Conservation (phyloP, 73 alveolate genomes). For the Chromera velia region DNA sequence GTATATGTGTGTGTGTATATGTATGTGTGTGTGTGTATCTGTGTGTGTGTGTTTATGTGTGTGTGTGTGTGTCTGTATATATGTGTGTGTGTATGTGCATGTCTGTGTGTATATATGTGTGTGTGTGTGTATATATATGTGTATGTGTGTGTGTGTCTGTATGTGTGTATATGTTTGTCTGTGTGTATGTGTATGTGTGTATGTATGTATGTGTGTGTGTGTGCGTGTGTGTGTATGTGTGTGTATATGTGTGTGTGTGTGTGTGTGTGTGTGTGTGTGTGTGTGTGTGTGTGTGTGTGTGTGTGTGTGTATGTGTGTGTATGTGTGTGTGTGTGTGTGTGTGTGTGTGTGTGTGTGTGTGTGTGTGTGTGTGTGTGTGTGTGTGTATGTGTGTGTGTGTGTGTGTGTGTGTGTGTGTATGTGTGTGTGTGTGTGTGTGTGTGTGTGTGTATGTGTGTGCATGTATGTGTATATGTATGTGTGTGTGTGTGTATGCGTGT, state of each 20-base stretch:
- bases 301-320: not conserved
- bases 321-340: too few species aligned
- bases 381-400: not conserved
- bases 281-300: not conserved
- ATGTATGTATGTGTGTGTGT: not conserved
- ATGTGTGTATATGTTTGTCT: too few species aligned
- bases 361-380: not conserved
- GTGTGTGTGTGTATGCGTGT: conserved; percentile 13
- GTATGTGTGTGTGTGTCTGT: not conserved
- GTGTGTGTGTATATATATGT: too few species aligned
- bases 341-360: not conserved
- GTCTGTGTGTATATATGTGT: too few species aligned
- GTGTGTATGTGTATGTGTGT: too few species aligned
- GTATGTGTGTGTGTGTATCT: too few species aligned
- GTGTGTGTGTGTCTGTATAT: too few species aligned
- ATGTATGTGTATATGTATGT: conserved; percentile 7
- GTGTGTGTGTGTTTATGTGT: too few species aligned
- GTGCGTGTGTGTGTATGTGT: not conserved
- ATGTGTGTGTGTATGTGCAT: too few species aligned
- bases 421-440: conserved; percentile 20
- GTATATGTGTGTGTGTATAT: too few species aligned
- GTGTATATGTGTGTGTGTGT: not conserved
- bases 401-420: conserved; percentile 16
- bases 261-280: not conserved
- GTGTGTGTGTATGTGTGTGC: conserved; percentile 17